Percentiles rank a stretch among this genome's conserved stretches.
These are phyloP conservation scores for Entelexis paramagnoliae DNA, from an alignment of 1,139 yeast species.

Conservation along the genomic window DNA sequence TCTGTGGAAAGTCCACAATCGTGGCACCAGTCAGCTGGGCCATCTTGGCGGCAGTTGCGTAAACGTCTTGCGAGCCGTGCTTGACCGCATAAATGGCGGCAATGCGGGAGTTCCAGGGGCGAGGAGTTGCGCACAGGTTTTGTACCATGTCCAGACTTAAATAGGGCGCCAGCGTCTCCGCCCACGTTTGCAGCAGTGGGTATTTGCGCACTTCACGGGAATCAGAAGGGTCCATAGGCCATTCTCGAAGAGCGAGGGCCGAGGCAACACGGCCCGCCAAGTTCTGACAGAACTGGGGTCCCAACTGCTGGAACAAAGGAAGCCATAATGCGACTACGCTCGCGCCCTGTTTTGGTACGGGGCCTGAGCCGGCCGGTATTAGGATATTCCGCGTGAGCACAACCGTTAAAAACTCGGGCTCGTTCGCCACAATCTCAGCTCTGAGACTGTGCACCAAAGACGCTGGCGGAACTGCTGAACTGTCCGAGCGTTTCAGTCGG, in stretches of 20 bases:
- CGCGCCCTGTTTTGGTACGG: constrained; percentile 1
- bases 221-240: constrained; percentile 17
- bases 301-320: constrained; percentile 20
- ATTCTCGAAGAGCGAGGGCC: constrained; percentile 15
- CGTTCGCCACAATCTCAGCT: constrained; percentile 15
- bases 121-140: constrained; percentile 11
- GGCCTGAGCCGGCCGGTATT: constrained; percentile 24
- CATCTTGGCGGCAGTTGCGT: constrained; percentile 21
- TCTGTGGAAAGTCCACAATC: constrained; percentile 5
- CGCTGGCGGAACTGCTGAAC: constrained; percentile 27
- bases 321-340: constrained; percentile 20
- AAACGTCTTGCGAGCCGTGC: neutral
- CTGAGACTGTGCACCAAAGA: constrained; percentile 23
- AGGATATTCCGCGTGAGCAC: constrained; percentile 28
- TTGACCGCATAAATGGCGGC: constrained; percentile 18
- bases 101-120: constrained; percentile 25
- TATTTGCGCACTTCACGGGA: constrained; percentile 9
- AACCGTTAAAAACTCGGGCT: constrained; percentile 25
- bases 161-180: constrained; percentile 15
- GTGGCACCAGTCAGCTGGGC: constrained; percentile 18
- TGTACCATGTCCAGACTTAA: neutral
- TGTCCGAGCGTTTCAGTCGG: constrained; percentile 40
- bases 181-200: constrained; percentile 20
- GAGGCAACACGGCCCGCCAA: constrained; percentile 8
- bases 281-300: constrained; percentile 7